phyloP scores from a whole-genome alignment of 192 early-diverging fungal genomes.

The Backusella sp. region DNA sequence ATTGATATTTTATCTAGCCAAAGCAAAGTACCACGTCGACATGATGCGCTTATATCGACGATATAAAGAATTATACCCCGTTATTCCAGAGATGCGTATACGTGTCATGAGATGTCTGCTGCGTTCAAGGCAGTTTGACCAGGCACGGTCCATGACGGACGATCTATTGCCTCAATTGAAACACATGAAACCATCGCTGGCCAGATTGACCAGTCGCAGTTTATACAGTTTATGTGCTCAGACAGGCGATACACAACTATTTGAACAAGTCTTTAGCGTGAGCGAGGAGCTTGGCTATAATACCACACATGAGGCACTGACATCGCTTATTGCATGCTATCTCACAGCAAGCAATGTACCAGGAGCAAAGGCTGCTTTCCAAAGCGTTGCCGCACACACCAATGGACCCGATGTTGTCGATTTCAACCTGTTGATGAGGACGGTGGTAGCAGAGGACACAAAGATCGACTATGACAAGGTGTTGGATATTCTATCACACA shows the following conservation, averaged over 20 bases:
- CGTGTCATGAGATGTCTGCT: neutral
- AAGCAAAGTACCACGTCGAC: neutral
- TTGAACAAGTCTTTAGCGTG: neutral
- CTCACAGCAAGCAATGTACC: conserved; percentile 4
- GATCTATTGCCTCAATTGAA: neutral
- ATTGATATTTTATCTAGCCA: neutral
- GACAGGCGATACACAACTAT: conserved; percentile 9
- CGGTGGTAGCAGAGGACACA: neutral
- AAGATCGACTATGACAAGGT: conserved; percentile 17
- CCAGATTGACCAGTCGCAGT: neutral
- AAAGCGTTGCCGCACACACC: conserved; percentile 7
- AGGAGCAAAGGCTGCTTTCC: conserved; percentile 16
- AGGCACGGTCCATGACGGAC: neutral
- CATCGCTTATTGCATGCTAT: conserved; percentile 29
- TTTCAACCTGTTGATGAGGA: conserved; percentile 31
- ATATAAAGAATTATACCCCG: conserved; percentile 8
- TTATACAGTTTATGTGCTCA: conserved; percentile 19
- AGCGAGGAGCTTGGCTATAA: neutral
- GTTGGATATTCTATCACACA: conserved; percentile 24
- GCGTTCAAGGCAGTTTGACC: neutral
- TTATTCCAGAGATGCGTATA: neutral
- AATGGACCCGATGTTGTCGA: conserved; percentile 30
- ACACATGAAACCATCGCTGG: neutral
- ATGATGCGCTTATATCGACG: conserved; percentile 1
- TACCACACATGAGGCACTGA: conserved; percentile 19